A percentile compares a stretch with the other conserved stretches of the same genome.
phyloP scores from a whole-genome alignment of 108 stramenopile species.

The Cyclotella baltica region DNA sequence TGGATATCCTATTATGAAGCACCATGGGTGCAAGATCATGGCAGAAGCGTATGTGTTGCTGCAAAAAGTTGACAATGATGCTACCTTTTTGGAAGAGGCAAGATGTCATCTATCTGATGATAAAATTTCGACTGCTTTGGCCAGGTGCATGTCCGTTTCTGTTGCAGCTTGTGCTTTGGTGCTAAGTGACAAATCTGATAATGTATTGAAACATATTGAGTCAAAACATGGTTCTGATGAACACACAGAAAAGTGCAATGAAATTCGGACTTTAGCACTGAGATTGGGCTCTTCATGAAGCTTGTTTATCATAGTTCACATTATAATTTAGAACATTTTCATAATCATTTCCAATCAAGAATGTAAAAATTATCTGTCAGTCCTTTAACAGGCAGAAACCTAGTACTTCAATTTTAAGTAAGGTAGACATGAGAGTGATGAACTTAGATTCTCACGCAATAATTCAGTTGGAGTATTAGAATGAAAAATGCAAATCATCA shows the following conservation, averaged over 20 bases:
- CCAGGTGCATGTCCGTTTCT: constrained; percentile 39
- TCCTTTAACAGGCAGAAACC: too few relatives aligned
- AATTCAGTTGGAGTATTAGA: too few relatives aligned
- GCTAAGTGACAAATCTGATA: constrained; percentile 52
- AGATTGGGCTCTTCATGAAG: too few relatives aligned
- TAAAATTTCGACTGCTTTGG: constrained; percentile 15
- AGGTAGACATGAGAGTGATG: too few relatives aligned
- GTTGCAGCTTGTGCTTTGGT: constrained; percentile 53
- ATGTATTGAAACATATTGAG: constrained; percentile 42
- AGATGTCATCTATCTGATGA: background rate
- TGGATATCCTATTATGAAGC: constrained; percentile 69
- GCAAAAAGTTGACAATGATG: constrained; percentile 34
- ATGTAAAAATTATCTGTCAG: too few relatives aligned
- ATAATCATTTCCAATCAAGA: too few relatives aligned
- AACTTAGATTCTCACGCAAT: too few relatives aligned
- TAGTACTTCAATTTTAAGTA: too few relatives aligned
- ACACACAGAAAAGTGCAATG: constrained; percentile 16
- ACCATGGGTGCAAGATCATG: constrained; percentile 75
- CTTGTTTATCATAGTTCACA: too few relatives aligned
- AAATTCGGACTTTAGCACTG: constrained; percentile 23
- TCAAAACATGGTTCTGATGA: background rate
- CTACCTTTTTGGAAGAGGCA: constrained; percentile 27
- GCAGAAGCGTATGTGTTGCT: constrained; percentile 51
- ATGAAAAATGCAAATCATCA: too few relatives aligned
- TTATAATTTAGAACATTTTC: too few relatives aligned